Base-by-base conservation (phyloP, 768 basidiomycete species). In the Gyrodon lividus region DNA sequence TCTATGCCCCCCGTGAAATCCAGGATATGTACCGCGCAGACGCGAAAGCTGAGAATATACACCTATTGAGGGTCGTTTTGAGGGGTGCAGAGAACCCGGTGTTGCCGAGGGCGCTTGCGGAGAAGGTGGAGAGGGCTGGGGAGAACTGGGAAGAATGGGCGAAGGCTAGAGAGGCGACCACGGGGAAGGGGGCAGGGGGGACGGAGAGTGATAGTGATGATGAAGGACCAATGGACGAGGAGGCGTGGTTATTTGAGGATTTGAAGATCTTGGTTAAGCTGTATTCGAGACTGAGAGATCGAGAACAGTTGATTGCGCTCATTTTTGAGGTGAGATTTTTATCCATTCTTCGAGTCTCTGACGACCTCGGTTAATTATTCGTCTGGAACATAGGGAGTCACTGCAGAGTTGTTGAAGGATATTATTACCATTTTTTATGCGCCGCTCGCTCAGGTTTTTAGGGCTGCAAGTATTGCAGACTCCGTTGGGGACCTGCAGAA, bases 351-450 rank as follows among this genome's bases (percentile, higher is more conserved):
- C 35, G 23, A 13, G 20, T 5, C 16, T 24, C 22, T 10, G 16
- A 10, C 20, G 14, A 38, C 20, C 20, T 5, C n/a, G 41, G 33
- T 52, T 31, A 37, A 50, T 37, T 38, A 45, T 40, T 55, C 46
- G 48, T 40, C 30, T 30, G 22, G 16, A 30, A 4, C 19, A 6
- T 31, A 98, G 95, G 95, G 97, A 19, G 86, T 86, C 40, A 98
- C 97, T 0, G 86, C 96, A 2, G 97, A 98, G 30, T 76, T 99
- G 22, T 74, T 99, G 62, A 98, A 95, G 70, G 97, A 99, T 67
- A 98, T 99, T 53, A 92, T 99, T 61, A 98, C 97, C 17, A 98
- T 99, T 52, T 99, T 99, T 70, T 99, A 99, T 69, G 74, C 94
- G 1, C 97, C 97, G 2, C 74, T 99, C 22, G 97, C 97, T 2